These are phyloP conservation scores for Apophysomyces elegans DNA, from an alignment of 371 early-diverging fungal species.

Conservation along the genomic window DNA sequence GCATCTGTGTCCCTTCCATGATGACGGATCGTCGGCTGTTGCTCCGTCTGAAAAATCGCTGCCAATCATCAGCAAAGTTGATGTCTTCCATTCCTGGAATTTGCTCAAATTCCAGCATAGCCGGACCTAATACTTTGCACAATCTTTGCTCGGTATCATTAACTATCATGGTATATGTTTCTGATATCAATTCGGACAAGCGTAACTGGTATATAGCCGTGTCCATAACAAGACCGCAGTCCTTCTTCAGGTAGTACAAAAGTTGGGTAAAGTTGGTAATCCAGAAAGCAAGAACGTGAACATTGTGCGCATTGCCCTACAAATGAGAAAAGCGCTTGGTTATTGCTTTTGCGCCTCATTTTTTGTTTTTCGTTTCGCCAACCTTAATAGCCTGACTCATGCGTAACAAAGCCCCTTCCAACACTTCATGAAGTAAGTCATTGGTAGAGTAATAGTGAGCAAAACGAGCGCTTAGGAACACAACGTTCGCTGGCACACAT, in stretches of 20 bases:
- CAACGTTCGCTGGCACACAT: slow-evolving; percentile 81
- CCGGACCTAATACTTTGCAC: slow-evolving; percentile 58
- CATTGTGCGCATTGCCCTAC: slow-evolving; percentile 41
- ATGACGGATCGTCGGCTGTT: slow-evolving; percentile 29
- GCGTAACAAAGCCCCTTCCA: slow-evolving; percentile 62
- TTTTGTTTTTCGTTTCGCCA: neutral
- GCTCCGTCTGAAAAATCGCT: slow-evolving; percentile 50
- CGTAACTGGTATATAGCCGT: slow-evolving; percentile 67
- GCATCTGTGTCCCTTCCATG: slow-evolving; percentile 28
- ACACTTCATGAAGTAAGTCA: slow-evolving; percentile 73
- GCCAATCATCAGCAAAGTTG: slow-evolving; percentile 66
- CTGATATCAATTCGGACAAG: slow-evolving; percentile 73
- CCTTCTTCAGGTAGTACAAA: slow-evolving; percentile 81
- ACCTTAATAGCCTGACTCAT: slow-evolving; percentile 65
- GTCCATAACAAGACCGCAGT: slow-evolving; percentile 64
- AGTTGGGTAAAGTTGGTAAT: slow-evolving; percentile 78
- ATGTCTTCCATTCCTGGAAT: slow-evolving; percentile 73
- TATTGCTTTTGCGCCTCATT: neutral
- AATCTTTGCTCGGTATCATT: slow-evolving; percentile 62
- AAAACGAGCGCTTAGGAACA: slow-evolving; percentile 87
- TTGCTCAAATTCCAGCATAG: slow-evolving; percentile 73
- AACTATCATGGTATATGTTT: slow-evolving; percentile 68
- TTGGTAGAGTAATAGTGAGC: slow-evolving; percentile 78
- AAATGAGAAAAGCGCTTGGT: slow-evolving; percentile 12
- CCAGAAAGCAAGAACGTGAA: slow-evolving; percentile 75